Evolutionary conservation across 495 filamentous ascomycete species (phyloP).

Genomic region (Aspergillus ostianus): DNA sequence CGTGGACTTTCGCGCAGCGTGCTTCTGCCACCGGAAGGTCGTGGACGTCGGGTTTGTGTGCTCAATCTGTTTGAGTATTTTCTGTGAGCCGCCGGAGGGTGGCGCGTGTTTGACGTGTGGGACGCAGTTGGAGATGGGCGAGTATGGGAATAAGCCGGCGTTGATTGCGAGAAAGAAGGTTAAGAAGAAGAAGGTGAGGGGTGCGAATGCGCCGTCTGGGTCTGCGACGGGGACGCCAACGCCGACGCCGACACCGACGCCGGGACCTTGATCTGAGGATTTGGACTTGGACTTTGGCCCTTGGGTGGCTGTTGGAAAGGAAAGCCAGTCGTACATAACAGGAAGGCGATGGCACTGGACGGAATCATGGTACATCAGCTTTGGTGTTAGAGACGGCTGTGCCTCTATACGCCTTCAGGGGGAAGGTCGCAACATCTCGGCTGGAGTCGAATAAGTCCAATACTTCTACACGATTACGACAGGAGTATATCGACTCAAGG

Average conservation of each 20-base stretch:
- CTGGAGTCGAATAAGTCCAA: not conserved
- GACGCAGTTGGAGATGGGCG: conserved; percentile 71
- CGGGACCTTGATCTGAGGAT: conserved; percentile 31
- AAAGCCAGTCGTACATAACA: too few relatives aligned
- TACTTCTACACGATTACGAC: not conserved
- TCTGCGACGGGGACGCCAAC: conserved; percentile 35
- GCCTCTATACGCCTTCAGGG: not conserved
- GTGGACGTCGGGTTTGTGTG: conserved; percentile 94
- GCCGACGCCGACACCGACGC: conserved; percentile 42
- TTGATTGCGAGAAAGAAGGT: conserved; percentile 65
- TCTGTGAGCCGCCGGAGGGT: conserved; percentile 62
- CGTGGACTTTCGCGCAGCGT: conserved; percentile 95
- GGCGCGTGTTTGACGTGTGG: conserved; percentile 88
- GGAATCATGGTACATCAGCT: not conserved
- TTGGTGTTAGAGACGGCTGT: not conserved
- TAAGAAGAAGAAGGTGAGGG: conserved; percentile 63
- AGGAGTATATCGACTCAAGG: not conserved
- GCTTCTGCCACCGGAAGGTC: conserved; percentile 91
- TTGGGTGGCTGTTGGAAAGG: too few relatives aligned
- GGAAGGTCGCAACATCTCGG: not conserved
- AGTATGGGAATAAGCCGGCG: conserved; percentile 71
- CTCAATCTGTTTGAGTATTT: conserved; percentile 89
- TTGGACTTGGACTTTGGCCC: too few relatives aligned
- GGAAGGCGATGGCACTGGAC: too few relatives aligned
- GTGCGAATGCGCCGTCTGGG: conserved; percentile 38